Base-by-base conservation (phyloP, 2,329 filamentous ascomycete genomes). In the Aplosporella prunicola region DNA sequence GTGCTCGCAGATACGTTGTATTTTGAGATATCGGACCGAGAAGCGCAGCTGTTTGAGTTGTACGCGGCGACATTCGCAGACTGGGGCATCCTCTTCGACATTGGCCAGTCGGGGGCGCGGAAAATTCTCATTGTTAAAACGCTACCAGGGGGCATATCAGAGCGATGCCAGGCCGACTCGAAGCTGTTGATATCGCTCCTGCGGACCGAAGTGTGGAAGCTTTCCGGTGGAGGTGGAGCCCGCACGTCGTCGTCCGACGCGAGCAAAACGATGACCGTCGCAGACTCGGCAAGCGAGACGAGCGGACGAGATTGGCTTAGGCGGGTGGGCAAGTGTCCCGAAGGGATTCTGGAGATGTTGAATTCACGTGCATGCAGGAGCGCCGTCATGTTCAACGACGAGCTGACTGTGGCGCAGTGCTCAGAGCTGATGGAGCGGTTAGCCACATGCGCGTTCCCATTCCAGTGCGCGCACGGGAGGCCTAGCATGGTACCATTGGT, bases 341-440 rank as follows among this genome's bases (percentile, higher is more conserved):
- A 71, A 17, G 80, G 81, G 0, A 76, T 96, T 9, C 49, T 93
- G 4, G 82, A 93, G 20, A 61, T 89, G 52, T 61, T 89, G 4
- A 80, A 86, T 51, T 87, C 82, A 0, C 71, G 81, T 39, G 76
- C 84, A 1, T 91, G 84, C 51, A 70, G 82, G 36, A 84, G 81
- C 23, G 82, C 85, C 2, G 78, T 91, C 53, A 89, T 88, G 82
- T 93, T 93, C 60, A 89, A 89, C 47, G 85, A 93, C 50, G 52
- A 62, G 5, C 60, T 91, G 6, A 67, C 66, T 0, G 44, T 53
- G 1, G 57, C 66, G 0, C 69, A 85, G 45, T 89, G 84, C 47
- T 47, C 60, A 8, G 52, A 56, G 1, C 56, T 91, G 22, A 55
- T 89, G 0, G 43, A 38, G 2, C 66, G 66, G 3, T 60, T 91